Evolutionary conservation across 1,284 basidiomycete species (phyloP), one percentile per base, ranked within the genome.

Genomic region (Tilletiaria anomala): DNA sequence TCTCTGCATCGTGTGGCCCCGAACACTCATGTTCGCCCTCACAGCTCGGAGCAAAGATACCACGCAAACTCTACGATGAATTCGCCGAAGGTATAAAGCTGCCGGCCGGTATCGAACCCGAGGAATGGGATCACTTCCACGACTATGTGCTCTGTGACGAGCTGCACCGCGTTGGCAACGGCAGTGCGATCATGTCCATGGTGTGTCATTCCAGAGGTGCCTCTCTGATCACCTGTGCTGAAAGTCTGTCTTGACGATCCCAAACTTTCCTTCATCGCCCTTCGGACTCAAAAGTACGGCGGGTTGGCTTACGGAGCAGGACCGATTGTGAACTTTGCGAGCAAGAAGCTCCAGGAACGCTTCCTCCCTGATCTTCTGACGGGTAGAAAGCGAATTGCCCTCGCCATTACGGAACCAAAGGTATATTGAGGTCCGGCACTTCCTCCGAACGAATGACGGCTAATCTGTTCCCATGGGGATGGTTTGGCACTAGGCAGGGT

Each of bases 381-480:
- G 0, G 58, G 58, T 1, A 40, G 38, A 17, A 58, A 61, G 42
- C 40, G 52, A 6, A 53, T 61, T 35, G 55, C 53, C 20, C 52
- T 61, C 18, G 58, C 58, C 20, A 61, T 61, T 40, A 61, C 58
- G n/a, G 58, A 61, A 35, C 58, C 58, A 11, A 42, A 51, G n/a
- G n/a, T n/a, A 36, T n/a, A 11, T 10, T 21, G 19, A 10, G 19
- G 18, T 15, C 2, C 3, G 19, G 18, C 5, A n/a, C 31, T 6
- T 17, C 16, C n/a, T 24, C n/a, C 14, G 6, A 26, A 15, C 5
- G 12, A 15, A 23, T 47, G 40, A 50, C 50, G 1, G 43, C 38
- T 46, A 6, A 46, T 46, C 22, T 47, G 46, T 14, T 34, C 41
- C n/a, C n/a, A n/a, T n/a, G n/a, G n/a, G n/a, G n/a, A n/a, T n/a